Evolutionary conservation across 2,329 filamentous ascomycete species (phyloP), one percentile per base, ranked within the genome.

Genomic region (Cercospora sp.): DNA sequence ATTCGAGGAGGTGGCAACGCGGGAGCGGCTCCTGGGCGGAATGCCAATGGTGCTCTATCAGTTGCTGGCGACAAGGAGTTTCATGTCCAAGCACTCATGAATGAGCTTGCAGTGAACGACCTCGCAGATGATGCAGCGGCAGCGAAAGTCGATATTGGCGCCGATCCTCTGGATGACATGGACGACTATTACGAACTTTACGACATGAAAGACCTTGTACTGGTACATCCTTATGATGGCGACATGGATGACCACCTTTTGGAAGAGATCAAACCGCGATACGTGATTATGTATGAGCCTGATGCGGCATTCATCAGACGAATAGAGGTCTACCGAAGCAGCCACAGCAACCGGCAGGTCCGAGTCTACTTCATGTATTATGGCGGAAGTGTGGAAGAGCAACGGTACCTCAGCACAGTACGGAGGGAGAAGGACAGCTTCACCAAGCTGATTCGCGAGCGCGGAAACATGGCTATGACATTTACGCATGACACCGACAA

Each of bases 221-320:
- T 97, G 48, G 85, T 98, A 18, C 95, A 98, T 78, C 91, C 95
- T 1, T 99, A 97, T 78, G 93, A 97, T 68, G 94, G 94, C 10
- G 95, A 98, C 77, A 91, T 94, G 82, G 95, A 99, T 78, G 95
- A 98, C 77, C 92, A 96, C 78, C 86, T 98, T n/a, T 86, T 99
- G 1, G 94, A 99, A 78, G 95, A 99, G 80, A 86, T 95, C 67
- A 93, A 92, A 76, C 95, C 95, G 36, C 89, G 92, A 68, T 97
- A 97, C 79, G 93, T 99, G 67, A 91, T 99, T 81, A 98, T 99
- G 95, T 99, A 97, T 79, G 95, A 98, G 78, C 94, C 95, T 0
- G 93, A 98, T 72, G 89, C 94, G 3, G 90, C 94, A 3, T 99
- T 99, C 79, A 97, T 98, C 75, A 89, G 95, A 13, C 87, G 94